Conservation (phyloP, 495 filamentous ascomycete species). For the Umbilicaria muhlenbergii region DNA sequence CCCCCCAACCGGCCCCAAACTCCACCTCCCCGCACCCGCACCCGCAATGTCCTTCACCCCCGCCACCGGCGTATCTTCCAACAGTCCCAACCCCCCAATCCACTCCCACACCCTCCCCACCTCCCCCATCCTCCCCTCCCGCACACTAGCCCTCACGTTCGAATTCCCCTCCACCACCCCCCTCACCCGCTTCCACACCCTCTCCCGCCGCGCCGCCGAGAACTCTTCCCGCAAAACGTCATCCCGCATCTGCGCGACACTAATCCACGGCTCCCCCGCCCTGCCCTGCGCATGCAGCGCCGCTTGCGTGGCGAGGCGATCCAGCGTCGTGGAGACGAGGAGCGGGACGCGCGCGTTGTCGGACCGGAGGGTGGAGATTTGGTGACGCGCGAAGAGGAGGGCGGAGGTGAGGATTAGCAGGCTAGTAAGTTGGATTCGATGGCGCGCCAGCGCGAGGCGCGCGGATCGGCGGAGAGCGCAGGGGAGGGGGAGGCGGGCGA, state of each 20-base stretch:
- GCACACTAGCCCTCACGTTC: conserved; percentile 73
- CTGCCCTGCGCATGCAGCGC: conserved; percentile 53
- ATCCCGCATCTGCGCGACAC: conserved; percentile 77
- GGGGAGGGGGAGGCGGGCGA: conserved; percentile 72
- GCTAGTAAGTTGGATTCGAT: conserved; percentile 84
- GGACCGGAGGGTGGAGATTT: conserved; percentile 38
- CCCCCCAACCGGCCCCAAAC: conserved; percentile 40
- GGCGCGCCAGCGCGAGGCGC: conserved; percentile 79
- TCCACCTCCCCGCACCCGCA: conserved; percentile 15
- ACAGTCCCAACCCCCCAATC: conserved; percentile 50
- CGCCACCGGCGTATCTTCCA: too few species aligned
- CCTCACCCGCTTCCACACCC: conserved; percentile 67
- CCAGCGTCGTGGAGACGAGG: conserved; percentile 65
- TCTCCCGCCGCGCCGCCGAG: conserved; percentile 51
- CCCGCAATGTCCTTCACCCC: conserved; percentile 9
- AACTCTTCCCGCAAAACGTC: conserved; percentile 80
- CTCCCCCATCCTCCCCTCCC: conserved; percentile 73
- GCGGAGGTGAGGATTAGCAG: conserved; percentile 36
- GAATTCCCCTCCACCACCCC: conserved; percentile 81
- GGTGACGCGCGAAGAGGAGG: conserved; percentile 39
- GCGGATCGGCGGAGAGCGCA: conserved; percentile 82
- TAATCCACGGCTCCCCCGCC: conserved; percentile 57
- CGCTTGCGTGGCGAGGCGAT: conserved; percentile 69
- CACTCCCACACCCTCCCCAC: conserved; percentile 88
- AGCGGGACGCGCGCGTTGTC: conserved; percentile 56